Evolutionary conservation across 1,139 yeast genomes (phyloP), one percentile per base, ranked within the genome.

Genomic region (Debaryomyces udenii): DNA sequence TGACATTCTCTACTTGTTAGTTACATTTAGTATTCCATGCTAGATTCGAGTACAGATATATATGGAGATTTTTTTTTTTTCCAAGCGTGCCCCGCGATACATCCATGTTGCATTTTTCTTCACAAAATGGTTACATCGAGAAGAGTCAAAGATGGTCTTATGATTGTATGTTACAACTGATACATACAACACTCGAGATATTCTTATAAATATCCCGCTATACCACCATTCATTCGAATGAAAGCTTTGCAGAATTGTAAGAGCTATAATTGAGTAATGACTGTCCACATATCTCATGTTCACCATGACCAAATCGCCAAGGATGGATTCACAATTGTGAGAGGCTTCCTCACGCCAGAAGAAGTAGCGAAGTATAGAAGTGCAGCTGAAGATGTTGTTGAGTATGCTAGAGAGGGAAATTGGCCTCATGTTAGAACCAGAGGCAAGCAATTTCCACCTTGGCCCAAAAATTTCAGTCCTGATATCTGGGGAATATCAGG

Each of bases 401-500:
- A 69, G 28, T 52, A 63, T 29, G 80, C 81, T 14, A 62, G 83
- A 35, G 68, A 61, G 5, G 83, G 82, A 2, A 61, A 73, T 9
- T 78, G 82, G 82, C 64, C 74, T 11, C 64, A 70, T 35, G 80
- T 77, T 10, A 65, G 83, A 51, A 76, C 81, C 3, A 58, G 76
- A 38, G 81, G 81, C 4, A 78, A 78, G 48, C 82, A 77, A 52
- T 78, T 78, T 51, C 82, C 83, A 3, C 82, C 83, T 16, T 78
- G 83, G 82, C 81, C 81, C 10, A 62, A 64, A 47, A 74, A 75
- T 48, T 75, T 71, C 50, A 69, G 71, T 44, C 80, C 81, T 3
- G 81, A 78, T 46, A 77, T 78, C 45, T 78, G 83, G 83, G 83
- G 83, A 1, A 62, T 78, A 11, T 60, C 75, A 9, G 80, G 80